phyloP scores from a whole-genome alignment of 75 land plant species.

The Selaginella moellendorffii region DNA sequence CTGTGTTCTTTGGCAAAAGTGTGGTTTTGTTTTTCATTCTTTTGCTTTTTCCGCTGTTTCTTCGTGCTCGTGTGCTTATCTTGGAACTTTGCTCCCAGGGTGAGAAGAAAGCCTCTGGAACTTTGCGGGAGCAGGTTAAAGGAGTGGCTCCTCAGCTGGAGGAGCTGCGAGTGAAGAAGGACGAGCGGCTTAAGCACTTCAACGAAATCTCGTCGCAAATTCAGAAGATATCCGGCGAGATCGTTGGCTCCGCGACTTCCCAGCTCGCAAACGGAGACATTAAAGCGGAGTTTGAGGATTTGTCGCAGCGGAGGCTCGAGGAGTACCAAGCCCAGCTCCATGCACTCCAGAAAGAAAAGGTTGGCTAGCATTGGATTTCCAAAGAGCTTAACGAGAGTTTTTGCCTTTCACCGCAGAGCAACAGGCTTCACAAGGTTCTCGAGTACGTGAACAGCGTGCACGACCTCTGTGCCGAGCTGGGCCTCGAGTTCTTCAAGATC shows the following conservation, averaged over 20 bases:
- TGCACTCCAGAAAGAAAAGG: slow-evolving; percentile 69
- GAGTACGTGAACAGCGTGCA: slow-evolving; percentile 32
- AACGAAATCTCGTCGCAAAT: slow-evolving; percentile 65
- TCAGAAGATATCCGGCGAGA: slow-evolving; percentile 66
- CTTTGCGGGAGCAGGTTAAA: slow-evolving; percentile 83
- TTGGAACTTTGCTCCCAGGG: too few relatives aligned
- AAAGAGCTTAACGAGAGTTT: slow-evolving; percentile 15
- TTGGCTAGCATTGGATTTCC: too few relatives aligned
- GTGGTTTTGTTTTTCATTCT: too few relatives aligned
- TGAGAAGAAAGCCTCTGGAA: slow-evolving; percentile 58
- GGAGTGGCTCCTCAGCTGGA: slow-evolving; percentile 70
- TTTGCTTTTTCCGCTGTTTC: too few relatives aligned
- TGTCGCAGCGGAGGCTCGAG: slow-evolving; percentile 43
- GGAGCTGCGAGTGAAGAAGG: slow-evolving; percentile 59
- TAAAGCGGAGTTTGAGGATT: slow-evolving; percentile 28
- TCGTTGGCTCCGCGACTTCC: slow-evolving; percentile 7
- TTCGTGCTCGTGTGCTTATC: too few relatives aligned
- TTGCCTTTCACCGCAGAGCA: slow-evolving; percentile 31
- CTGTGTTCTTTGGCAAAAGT: too few relatives aligned
- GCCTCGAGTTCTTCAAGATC: slow-evolving; percentile 42
- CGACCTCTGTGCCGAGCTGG: slow-evolving; percentile 45
- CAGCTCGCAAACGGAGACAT: background rate
- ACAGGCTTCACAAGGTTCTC: slow-evolving; percentile 47
- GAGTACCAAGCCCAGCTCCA: slow-evolving; percentile 42
- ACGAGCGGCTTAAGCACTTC: slow-evolving; percentile 66